Base-by-base conservation (phyloP, 139 green algal species). In the Penium margaritaceum region DNA sequence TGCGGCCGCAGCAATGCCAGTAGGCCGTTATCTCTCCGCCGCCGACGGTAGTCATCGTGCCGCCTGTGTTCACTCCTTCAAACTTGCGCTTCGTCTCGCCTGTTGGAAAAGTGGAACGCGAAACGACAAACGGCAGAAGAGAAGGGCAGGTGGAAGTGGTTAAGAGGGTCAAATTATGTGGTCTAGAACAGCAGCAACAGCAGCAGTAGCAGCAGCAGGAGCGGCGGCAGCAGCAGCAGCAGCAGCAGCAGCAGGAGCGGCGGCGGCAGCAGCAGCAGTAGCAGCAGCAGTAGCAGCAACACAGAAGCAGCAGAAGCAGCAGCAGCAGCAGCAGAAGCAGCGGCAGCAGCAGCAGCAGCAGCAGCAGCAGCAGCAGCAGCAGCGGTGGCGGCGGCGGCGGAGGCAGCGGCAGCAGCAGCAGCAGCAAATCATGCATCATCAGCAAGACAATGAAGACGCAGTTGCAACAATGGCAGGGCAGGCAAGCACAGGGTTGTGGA, bases 61-160 rank as follows among this genome's bases (percentile, higher is more conserved):
- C 69, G 14, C 69, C 69, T 2, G 57, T 76, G 53, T 76, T n/a
- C 54, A 76, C 69, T 29, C 69, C 57, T 29, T 76, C 69, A 57
- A 76, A 76, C 69, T 76, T 76, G 24, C 69, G 69, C 38, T 58
- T 68, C 3, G 69, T 76, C 64, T 76, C 69, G 24, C 69, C 65
- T 73, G 65, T 19, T n/a, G 33, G 24, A 6, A 57, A n/a, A n/a
- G 27, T 5, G 14, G 36, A 17, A 12, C 27, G 24, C 17, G 29
- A 19, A 70, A 12, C 19, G 29, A 70, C 27, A 21, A 61, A 29
- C 33, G 29, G 5, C 4, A 7, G 4, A n/a, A 33, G 4, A 4
- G 27, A 70, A 17, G 17, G 38, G 64, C n/a, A 57, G 63, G 15
- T 4, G 12, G n/a, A 30, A n/a, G 19, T 29, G 27, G 21, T 19